A percentile compares a stretch with the other conserved stretches of the same genome.
phyloP scores from a whole-genome alignment of 768 basidiomycete genomes.

The Tricholoma terreum region DNA sequence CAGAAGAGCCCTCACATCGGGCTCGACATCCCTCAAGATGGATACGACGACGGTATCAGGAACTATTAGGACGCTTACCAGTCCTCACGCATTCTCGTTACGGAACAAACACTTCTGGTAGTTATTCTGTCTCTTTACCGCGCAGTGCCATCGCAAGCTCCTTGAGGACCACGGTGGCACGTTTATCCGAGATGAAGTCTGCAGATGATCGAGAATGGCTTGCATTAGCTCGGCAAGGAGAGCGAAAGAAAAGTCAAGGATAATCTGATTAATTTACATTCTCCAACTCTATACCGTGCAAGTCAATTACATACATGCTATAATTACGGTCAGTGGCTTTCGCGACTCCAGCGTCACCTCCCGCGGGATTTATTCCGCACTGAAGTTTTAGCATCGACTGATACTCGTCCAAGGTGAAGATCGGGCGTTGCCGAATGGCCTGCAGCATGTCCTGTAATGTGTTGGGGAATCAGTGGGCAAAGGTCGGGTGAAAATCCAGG shows the following conservation, averaged over 20 bases:
- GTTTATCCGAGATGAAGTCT: conserved; percentile 27
- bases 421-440: conserved; percentile 54
- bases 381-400: conserved; percentile 87
- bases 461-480: background rate
- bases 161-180: conserved; percentile 18
- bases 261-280: conserved; percentile 19
- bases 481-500: background rate
- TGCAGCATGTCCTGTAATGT: conserved; percentile 69
- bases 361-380: conserved; percentile 74
- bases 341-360: conserved; percentile 45
- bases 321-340: conserved; percentile 69
- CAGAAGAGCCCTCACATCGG: background rate
- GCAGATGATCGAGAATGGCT: conserved; percentile 35
- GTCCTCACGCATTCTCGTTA: conserved; percentile 38
- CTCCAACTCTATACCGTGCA: conserved; percentile 76
- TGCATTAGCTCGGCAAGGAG: conserved; percentile 10
- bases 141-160: conserved; percentile 24
- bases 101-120: conserved; percentile 10
- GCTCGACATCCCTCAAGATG: conserved; percentile 42
- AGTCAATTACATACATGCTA: conserved; percentile 85
- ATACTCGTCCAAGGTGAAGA: conserved; percentile 89
- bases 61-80: conserved; percentile 60
- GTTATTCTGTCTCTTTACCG: conserved; percentile 32
- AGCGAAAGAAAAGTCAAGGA: background rate
- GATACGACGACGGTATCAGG: conserved; percentile 54